Conservation (phyloP, 2,329 filamentous ascomycete genomes). For the Apiospora saccharicola region DNA sequence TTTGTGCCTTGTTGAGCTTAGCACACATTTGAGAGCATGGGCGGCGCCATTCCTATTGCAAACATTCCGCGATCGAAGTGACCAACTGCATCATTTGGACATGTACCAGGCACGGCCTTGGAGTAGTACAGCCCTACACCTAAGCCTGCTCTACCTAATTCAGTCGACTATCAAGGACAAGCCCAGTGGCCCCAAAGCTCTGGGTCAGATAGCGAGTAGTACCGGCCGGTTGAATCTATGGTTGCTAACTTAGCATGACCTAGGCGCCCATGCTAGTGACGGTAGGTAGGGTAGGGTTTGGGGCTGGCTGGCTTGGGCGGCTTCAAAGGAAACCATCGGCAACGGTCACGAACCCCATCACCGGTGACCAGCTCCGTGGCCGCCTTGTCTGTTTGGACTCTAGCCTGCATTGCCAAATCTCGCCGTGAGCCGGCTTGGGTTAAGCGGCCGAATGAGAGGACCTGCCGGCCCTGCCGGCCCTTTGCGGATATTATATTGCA, state of each 20-base stretch:
- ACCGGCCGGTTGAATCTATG: background rate
- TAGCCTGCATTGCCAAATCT: conserved; percentile 1
- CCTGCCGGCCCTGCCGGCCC: background rate
- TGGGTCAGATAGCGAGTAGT: conserved; percentile 5
- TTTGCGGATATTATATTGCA: background rate
- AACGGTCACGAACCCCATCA: conserved; percentile 21
- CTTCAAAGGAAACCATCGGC: conserved; percentile 14
- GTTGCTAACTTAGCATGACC: background rate
- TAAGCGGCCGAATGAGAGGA: conserved; percentile 10
- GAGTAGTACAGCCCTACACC: background rate
- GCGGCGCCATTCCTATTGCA: background rate
- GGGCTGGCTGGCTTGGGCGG: background rate
- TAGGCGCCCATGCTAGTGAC: background rate
- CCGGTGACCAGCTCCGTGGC: conserved; percentile 24
- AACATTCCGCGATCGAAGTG: background rate
- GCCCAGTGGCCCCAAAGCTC: background rate
- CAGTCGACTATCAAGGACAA: background rate
- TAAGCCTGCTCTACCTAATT: background rate
- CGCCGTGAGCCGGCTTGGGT: conserved; percentile 4
- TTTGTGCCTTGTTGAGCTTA: background rate
- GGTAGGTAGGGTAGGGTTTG: conserved; percentile 1
- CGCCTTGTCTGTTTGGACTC: conserved; percentile 16
- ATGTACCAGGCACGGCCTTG: background rate
- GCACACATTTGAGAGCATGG: background rate
- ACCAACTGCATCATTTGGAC: background rate